phyloP scores from a whole-genome alignment of 495 filamentous ascomycete species.

The Talaromyces borbonicus region DNA sequence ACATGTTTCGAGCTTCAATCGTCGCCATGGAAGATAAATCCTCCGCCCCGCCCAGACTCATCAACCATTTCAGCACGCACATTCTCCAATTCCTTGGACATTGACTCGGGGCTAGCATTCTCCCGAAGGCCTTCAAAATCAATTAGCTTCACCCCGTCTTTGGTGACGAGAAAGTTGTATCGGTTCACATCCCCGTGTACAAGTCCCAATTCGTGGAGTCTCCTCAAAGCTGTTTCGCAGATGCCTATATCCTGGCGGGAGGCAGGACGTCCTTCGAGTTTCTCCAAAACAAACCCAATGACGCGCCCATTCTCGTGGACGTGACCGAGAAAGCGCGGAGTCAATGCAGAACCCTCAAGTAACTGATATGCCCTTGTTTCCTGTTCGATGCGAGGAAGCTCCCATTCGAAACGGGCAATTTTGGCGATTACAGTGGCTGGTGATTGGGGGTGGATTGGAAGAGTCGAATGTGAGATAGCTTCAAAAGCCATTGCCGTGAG shows the following conservation, averaged over 20 bases:
- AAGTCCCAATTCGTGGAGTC: constrained; percentile 10
- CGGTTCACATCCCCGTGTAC: constrained; percentile 12
- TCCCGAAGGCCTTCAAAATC: constrained; percentile 6
- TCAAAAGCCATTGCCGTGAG: constrained; percentile 12
- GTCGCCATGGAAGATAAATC: constrained; percentile 9
- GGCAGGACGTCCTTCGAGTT: constrained; percentile 20
- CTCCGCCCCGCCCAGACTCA: constrained; percentile 9
- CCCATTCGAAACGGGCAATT: constrained; percentile 12
- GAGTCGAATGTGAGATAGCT: constrained; percentile 7
- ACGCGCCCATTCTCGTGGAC: constrained; percentile 22
- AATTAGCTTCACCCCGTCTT: constrained; percentile 4
- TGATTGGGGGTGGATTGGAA: constrained; percentile 1
- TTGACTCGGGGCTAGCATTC: constrained; percentile 2
- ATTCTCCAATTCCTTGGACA: constrained; percentile 8
- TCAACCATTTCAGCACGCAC: constrained; percentile 10
- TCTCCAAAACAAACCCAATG: constrained; percentile 26
- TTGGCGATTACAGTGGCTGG: constrained; percentile 8
- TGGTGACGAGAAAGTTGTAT: constrained; percentile 11
- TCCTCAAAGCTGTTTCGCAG: constrained; percentile 23
- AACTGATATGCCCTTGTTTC: constrained; percentile 18
- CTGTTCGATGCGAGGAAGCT: constrained; percentile 12
- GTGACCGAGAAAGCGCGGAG: constrained; percentile 25
- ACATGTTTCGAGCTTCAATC: too few species aligned
- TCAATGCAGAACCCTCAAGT: constrained; percentile 14
- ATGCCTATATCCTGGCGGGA: constrained; percentile 16